Conservation (phyloP, 345 rosid species). For the thale cress (Arabidopsis thaliana) region TAIR10.1 NC_003075.7:10374001-10374500, state of each 20-base stretch:
- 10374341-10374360: background rate
- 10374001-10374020: slow-evolving; percentile 8
- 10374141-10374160: too few species aligned
- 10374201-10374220: background rate
- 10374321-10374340: background rate
- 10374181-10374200: background rate
- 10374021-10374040: slow-evolving; percentile 9
- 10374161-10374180: background rate
- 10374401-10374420: background rate
- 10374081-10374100: background rate
- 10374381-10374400: background rate
- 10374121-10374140: background rate
- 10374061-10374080: background rate
- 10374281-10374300: background rate
- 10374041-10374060: background rate
- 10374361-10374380: slow-evolving; percentile 2
- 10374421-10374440: background rate
- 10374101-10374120: slow-evolving; percentile 7
- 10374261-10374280: background rate
- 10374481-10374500: background rate
- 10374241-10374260: background rate
- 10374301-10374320: background rate
- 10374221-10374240: background rate
- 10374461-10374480: slow-evolving; percentile 28
- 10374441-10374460: slow-evolving; percentile 11